These are phyloP conservation scores for Coix lacrymajobi DNA, from an alignment of 176 grass and related monocot species.

Conservation along the genomic window DNA sequence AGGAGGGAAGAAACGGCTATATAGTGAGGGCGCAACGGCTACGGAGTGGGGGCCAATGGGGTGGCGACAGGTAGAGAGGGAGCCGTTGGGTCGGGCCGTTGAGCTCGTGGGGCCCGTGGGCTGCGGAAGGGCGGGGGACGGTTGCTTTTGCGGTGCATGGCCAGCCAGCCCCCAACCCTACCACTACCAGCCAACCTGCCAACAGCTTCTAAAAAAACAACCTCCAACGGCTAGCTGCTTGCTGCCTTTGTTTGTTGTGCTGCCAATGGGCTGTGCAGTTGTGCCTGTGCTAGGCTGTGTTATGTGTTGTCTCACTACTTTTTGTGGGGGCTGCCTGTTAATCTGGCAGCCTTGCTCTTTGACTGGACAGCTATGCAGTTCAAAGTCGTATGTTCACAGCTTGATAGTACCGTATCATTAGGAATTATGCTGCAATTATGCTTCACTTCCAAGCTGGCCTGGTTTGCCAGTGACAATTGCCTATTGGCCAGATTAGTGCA, in stretches of 20 bases:
- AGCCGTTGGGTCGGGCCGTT: constrained; percentile 43
- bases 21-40: constrained; percentile 36
- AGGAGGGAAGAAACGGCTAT: constrained; percentile 16
- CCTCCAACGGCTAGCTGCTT: constrained; percentile 44
- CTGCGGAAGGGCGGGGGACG: background rate
- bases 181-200: background rate
- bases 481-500: background rate
- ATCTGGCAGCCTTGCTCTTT: constrained; percentile 23
- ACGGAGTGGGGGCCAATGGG: constrained; percentile 13
- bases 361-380: constrained; percentile 16
- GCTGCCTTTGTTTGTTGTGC: background rate
- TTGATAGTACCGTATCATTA: background rate
- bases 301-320: background rate
- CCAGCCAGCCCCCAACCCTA: background rate
- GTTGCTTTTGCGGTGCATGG: constrained; percentile 17
- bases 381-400: background rate
- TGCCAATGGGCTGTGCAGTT: background rate
- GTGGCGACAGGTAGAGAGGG: constrained; percentile 13
- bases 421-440: background rate
- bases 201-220: too few species aligned
- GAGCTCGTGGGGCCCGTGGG: constrained; percentile 17
- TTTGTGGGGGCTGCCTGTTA: background rate
- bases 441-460: background rate
- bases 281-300: constrained; percentile 23
- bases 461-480: background rate